Conservation (phyloP, 495 filamentous ascomycete species). For the Chaetomidium leptoderma region DNA sequence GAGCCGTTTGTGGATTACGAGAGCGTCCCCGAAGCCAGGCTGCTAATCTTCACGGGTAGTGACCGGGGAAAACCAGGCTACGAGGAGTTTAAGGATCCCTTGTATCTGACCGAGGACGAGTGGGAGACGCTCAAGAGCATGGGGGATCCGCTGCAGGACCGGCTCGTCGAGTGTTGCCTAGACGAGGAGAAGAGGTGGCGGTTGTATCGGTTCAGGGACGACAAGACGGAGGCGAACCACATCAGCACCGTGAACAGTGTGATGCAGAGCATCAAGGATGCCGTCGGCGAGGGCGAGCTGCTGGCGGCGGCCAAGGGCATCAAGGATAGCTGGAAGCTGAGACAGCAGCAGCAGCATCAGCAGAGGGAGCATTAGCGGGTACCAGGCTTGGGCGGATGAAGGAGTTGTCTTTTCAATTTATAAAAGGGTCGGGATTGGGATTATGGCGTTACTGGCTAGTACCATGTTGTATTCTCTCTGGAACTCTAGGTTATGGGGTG, state of each 20-base stretch:
- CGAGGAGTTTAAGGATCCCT: slow-evolving; percentile 51
- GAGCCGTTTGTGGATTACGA: slow-evolving; percentile 56
- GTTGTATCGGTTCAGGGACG: slow-evolving; percentile 80
- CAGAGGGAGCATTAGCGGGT: slow-evolving; percentile 7
- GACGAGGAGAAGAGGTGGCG: slow-evolving; percentile 72
- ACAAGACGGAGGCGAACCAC: slow-evolving; percentile 89
- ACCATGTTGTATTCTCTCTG: too few relatives aligned
- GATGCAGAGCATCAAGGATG: slow-evolving; percentile 77
- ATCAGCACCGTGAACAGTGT: slow-evolving; percentile 74
- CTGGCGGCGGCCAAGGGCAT: slow-evolving; percentile 59
- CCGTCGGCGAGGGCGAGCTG: slow-evolving; percentile 52
- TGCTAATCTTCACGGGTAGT: slow-evolving; percentile 43
- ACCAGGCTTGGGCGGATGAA: neutral
- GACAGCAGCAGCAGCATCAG: slow-evolving; percentile 31
- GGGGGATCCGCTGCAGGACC: slow-evolving; percentile 67
- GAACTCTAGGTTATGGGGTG: too few relatives aligned
- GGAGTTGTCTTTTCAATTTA: neutral
- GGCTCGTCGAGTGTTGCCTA: slow-evolving; percentile 83
- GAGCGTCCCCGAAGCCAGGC: slow-evolving; percentile 46
- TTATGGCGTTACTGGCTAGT: neutral
- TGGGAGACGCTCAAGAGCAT: slow-evolving; percentile 78
- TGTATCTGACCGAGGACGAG: slow-evolving; percentile 67
- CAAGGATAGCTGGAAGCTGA: slow-evolving; percentile 66
- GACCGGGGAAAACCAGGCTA: slow-evolving; percentile 53
- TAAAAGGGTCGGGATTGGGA: too few relatives aligned